Percentiles rank a stretch among this genome's conserved stretches.
Evolutionary conservation across 2,329 filamentous ascomycete genomes (phyloP).

Genomic region (Claviceps pusilla): DNA sequence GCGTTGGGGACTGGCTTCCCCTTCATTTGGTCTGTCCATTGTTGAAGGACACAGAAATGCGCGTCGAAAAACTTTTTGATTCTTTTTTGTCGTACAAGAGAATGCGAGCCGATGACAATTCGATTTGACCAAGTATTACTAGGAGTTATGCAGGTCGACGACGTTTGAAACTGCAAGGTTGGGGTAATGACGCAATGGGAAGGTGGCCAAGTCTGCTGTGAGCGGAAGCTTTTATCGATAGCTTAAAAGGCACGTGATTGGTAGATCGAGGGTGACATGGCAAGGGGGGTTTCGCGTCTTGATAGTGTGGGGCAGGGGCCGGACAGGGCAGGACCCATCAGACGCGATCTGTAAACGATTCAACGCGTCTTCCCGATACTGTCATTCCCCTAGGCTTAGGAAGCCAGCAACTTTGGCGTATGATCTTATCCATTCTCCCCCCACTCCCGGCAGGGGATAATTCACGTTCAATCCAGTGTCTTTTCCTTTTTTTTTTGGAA

Average conservation of each 20-base stretch:
- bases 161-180: neutral
- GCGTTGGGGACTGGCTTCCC: slow-evolving; percentile 14
- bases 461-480: neutral
- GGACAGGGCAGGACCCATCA: neutral
- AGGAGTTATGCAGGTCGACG: neutral
- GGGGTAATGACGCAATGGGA: slow-evolving; percentile 7
- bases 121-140: neutral
- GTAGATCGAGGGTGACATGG: neutral
- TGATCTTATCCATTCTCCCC: neutral
- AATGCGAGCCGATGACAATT: neutral
- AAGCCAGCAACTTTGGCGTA: slow-evolving; percentile 1
- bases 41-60: neutral
- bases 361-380: slow-evolving; percentile 3
- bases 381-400: neutral
- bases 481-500: neutral
- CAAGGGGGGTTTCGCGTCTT: neutral
- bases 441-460: neutral
- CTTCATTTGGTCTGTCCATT: slow-evolving; percentile 9
- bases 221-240: neutral
- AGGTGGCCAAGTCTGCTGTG: slow-evolving; percentile 8
- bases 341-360: slow-evolving; percentile 1
- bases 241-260: neutral
- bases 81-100: neutral
- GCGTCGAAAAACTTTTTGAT: too few relatives aligned
- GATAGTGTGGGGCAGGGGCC: slow-evolving; percentile 4